These are phyloP conservation scores for Rhodamnia rubescens DNA, from an alignment of 345 rosid genomes.

Conservation along the genomic window DNA sequence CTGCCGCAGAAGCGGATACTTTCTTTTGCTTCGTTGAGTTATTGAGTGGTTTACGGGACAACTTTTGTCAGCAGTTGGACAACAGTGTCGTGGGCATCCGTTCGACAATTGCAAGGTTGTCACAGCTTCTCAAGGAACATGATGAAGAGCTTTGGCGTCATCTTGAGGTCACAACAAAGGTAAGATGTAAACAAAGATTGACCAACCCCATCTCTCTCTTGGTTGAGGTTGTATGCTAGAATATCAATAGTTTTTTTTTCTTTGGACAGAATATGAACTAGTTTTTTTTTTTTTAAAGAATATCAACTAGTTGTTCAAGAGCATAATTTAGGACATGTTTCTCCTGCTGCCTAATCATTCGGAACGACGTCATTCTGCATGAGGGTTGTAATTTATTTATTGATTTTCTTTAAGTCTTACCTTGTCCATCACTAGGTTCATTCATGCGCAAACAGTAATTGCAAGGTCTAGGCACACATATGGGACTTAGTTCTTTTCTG, in stretches of 20 bases:
- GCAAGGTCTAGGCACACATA: neutral
- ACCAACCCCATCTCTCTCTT: neutral
- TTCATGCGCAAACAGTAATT: neutral
- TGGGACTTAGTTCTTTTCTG: neutral
- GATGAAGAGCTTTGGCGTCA: conserved; percentile 99
- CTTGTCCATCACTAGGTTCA: neutral
- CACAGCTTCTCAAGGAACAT: conserved; percentile 80
- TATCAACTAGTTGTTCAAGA: neutral
- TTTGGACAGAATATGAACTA: neutral
- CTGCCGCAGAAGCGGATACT: conserved; percentile 77
- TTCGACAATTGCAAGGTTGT: conserved; percentile 68
- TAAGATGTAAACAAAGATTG: conserved; percentile 13
- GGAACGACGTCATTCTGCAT: neutral
- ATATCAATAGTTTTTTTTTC: neutral
- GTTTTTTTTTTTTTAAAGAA: neutral
- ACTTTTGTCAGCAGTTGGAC: conserved; percentile 96
- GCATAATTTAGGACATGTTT: neutral
- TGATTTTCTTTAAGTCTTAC: neutral
- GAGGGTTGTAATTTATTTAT: neutral
- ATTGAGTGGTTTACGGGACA: conserved; percentile 91
- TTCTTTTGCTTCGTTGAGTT: conserved; percentile 92
- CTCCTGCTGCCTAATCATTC: neutral
- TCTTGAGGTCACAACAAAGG: conserved; percentile 91
- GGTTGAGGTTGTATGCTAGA: neutral
- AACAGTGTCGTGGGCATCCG: conserved; percentile 94